Conservation (phyloP, 176 grass and related monocot genomes). For the Guadua angustifolia region DNA sequence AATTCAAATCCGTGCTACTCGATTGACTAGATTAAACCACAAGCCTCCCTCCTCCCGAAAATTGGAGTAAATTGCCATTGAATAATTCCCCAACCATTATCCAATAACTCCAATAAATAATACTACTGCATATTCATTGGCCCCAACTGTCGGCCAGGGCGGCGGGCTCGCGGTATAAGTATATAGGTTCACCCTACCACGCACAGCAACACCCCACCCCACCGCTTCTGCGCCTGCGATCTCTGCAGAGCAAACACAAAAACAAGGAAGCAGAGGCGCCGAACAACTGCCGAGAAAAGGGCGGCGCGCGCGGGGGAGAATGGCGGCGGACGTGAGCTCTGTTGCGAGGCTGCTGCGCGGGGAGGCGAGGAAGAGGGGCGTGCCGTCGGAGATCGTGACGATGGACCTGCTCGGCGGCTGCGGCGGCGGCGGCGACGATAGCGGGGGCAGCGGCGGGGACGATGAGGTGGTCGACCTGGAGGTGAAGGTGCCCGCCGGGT, state of each 20-base stretch:
- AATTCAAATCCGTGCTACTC: conserved; percentile 30
- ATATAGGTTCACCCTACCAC: conserved; percentile 40
- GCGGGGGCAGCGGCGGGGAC: neutral
- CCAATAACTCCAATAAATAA: conserved; percentile 49
- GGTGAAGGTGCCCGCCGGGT: conserved; percentile 51
- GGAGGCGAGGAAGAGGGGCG: conserved; percentile 47
- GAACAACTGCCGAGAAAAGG: neutral
- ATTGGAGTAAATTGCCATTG: conserved; percentile 35
- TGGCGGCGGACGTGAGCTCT: conserved; percentile 59
- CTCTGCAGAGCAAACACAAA: conserved; percentile 1
- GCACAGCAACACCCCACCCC: neutral
- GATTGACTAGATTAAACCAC: neutral
- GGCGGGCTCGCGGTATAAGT: neutral
- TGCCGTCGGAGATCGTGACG: conserved; percentile 54
- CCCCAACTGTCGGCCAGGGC: conserved; percentile 25
- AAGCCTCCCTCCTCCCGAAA: neutral
- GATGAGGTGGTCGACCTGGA: conserved; percentile 57
- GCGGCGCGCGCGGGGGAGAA: neutral
- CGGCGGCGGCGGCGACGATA: conserved; percentile 25
- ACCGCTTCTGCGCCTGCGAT: neutral
- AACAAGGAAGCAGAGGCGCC: neutral
- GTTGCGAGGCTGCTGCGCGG: conserved; percentile 55
- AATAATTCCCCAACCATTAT: conserved; percentile 52
- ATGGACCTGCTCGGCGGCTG: conserved; percentile 63
- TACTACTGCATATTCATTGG: conserved; percentile 25